Percentiles rank a stretch among this genome's conserved stretches.
Evolutionary conservation across 345 rosid genomes (phyloP).

Genomic region (Cardiospermum halicacabum): DNA sequence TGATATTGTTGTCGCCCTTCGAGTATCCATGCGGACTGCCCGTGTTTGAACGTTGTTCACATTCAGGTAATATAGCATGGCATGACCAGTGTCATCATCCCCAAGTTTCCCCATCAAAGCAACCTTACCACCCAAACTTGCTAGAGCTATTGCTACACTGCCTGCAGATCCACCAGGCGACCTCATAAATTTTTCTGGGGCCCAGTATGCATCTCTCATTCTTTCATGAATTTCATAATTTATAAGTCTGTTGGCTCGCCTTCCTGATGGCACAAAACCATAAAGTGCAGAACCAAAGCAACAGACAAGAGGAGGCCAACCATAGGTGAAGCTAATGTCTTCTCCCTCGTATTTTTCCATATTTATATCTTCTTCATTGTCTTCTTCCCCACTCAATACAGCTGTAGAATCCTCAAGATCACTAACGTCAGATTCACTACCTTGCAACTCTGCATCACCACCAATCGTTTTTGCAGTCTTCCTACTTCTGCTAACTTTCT

Average conservation of each 20-base stretch:
- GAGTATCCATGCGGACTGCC: slow-evolving; percentile 57
- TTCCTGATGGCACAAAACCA: slow-evolving; percentile 84
- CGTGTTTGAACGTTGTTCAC: slow-evolving; percentile 71
- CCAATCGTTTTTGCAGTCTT: slow-evolving; percentile 29
- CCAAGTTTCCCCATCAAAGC: slow-evolving; percentile 95
- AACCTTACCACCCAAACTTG: slow-evolving; percentile 79
- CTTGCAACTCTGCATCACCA: slow-evolving; percentile 28
- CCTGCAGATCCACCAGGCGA: slow-evolving; percentile 90
- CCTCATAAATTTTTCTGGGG: slow-evolving; percentile 62
- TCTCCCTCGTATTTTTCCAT: slow-evolving; percentile 52
- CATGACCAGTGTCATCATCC: slow-evolving; percentile 72
- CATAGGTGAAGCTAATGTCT: slow-evolving; percentile 65
- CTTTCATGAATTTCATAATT: slow-evolving; percentile 66
- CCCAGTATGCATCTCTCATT: slow-evolving; percentile 62
- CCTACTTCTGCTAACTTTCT: slow-evolving; percentile 45
- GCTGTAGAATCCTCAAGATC: slow-evolving; percentile 34
- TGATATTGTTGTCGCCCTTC: slow-evolving; percentile 56
- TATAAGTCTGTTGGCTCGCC: slow-evolving; percentile 75
- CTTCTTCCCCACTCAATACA: slow-evolving; percentile 35
- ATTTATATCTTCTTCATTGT: slow-evolving; percentile 57
- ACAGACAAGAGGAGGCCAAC: slow-evolving; percentile 96
- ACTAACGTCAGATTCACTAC: slow-evolving; percentile 44
- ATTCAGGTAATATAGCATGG: slow-evolving; percentile 73
- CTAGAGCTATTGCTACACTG: slow-evolving; percentile 79
- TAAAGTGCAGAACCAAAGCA: slow-evolving; percentile 92